A percentile compares a stretch with the other conserved stretches of the same genome.
phyloP scores from a whole-genome alignment of 192 early-diverging fungal species.

The Mycoemilia scoparia region DNA sequence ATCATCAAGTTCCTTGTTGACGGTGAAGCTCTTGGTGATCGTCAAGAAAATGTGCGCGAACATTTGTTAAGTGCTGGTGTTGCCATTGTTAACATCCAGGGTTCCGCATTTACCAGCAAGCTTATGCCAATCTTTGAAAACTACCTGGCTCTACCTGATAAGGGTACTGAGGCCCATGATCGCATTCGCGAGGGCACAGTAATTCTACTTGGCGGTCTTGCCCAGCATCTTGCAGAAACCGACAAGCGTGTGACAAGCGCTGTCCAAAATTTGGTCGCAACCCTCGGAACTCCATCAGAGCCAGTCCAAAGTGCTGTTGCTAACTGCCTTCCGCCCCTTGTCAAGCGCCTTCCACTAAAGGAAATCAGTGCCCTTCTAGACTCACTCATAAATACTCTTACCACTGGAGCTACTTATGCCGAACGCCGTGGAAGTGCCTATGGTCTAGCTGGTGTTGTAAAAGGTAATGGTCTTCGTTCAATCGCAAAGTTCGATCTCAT shows the following conservation, averaged over 20 bases:
- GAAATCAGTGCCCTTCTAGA: slow-evolving; percentile 40
- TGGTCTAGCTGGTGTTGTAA: slow-evolving; percentile 84
- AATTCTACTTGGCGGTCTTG: slow-evolving; percentile 77
- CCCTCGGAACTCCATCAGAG: slow-evolving; percentile 86
- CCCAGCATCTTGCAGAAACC: slow-evolving; percentile 62
- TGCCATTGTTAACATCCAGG: slow-evolving; percentile 50
- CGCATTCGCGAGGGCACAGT: slow-evolving; percentile 80
- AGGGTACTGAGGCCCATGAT: slow-evolving; percentile 59
- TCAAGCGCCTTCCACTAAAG: slow-evolving; percentile 47
- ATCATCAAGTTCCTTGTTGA: slow-evolving; percentile 67
- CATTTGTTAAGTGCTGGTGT: slow-evolving; percentile 78
- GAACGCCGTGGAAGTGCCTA: slow-evolving; percentile 84
- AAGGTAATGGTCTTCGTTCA: slow-evolving; percentile 72
- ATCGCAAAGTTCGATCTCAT: slow-evolving; percentile 76
- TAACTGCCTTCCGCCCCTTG: slow-evolving; percentile 81
- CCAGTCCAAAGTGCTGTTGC: slow-evolving; percentile 84
- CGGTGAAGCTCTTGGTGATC: slow-evolving; percentile 73
- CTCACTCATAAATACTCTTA: slow-evolving; percentile 45
- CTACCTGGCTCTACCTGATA: slow-evolving; percentile 53
- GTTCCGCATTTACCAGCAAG: slow-evolving; percentile 38
- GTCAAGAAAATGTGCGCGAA: slow-evolving; percentile 52
- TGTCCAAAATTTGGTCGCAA: slow-evolving; percentile 72
- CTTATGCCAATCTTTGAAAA: slow-evolving; percentile 63
- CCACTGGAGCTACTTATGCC: slow-evolving; percentile 61
- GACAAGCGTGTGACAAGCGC: slow-evolving; percentile 50